These are phyloP conservation scores for Neonothopanus nambi DNA, from an alignment of 1,284 basidiomycete genomes.

Conservation along the genomic window DNA sequence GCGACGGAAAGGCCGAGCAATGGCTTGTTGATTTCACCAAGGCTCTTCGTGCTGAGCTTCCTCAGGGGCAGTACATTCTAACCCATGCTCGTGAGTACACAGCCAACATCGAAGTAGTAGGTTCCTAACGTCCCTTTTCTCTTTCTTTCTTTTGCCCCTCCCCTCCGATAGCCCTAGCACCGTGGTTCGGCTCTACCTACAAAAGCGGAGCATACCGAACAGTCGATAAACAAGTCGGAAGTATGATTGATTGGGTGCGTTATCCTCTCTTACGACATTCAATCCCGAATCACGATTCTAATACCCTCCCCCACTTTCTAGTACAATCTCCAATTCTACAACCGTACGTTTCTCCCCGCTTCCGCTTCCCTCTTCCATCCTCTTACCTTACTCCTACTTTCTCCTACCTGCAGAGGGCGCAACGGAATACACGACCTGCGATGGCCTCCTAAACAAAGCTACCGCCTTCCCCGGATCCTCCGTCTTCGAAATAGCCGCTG, in stretches of 20 bases:
- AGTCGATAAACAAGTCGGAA: conserved; percentile 18
- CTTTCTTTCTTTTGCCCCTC: background rate
- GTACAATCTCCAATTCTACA: conserved; percentile 30
- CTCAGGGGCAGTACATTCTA: conserved; percentile 40
- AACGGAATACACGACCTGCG: conserved; percentile 58
- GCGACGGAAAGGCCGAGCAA: conserved; percentile 30
- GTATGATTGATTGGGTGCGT: conserved; percentile 24
- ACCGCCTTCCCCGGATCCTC: conserved; percentile 48
- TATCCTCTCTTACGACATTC: background rate
- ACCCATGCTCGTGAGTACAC: conserved; percentile 41
- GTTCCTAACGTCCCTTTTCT: background rate
- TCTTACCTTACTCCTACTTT: conserved; percentile 1
- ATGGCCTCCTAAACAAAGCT: conserved; percentile 50
- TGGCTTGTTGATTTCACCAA: conserved; percentile 47
- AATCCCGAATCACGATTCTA: background rate
- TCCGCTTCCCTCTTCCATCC: too few relatives aligned
- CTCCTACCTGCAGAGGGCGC: conserved; percentile 47
- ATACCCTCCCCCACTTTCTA: background rate
- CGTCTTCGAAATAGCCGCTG: conserved; percentile 49
- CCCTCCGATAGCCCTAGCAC: conserved; percentile 19
- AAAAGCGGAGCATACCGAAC: conserved; percentile 21
- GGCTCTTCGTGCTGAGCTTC: conserved; percentile 47
- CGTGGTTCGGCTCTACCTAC: conserved; percentile 38
- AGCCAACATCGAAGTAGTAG: background rate
- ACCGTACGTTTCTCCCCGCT: conserved; percentile 26